These are phyloP conservation scores for Mycena metata DNA, from an alignment of 768 basidiomycete species.

Conservation along the genomic window DNA sequence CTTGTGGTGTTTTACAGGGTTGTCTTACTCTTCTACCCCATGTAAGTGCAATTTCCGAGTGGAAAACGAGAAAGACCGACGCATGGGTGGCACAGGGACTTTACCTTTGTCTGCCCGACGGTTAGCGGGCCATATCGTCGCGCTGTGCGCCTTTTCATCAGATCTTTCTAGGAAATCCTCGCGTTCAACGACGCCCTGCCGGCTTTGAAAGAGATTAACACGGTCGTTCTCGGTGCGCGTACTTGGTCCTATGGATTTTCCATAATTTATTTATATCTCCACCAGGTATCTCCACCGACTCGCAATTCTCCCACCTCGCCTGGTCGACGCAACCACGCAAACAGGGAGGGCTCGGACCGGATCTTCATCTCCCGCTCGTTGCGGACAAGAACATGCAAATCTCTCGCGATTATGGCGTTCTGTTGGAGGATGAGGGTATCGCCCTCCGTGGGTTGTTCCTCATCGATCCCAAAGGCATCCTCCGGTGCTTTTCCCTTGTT, in stretches of 20 bases:
- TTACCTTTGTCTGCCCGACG: slow-evolving; percentile 94
- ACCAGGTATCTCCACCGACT: slow-evolving; percentile 88
- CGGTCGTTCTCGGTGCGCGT: slow-evolving; percentile 78
- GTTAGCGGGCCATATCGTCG: slow-evolving; percentile 41
- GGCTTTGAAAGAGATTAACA: slow-evolving; percentile 79
- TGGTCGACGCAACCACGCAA: slow-evolving; percentile 88
- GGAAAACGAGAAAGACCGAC: background rate
- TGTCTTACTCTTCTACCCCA: slow-evolving; percentile 94
- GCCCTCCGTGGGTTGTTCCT: slow-evolving; percentile 90
- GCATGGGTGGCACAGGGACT: slow-evolving; percentile 67
- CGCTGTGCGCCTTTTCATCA: slow-evolving; percentile 1
- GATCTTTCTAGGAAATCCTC: slow-evolving; percentile 75
- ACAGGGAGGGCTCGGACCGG: slow-evolving; percentile 91
- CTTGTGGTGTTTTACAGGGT: slow-evolving; percentile 67
- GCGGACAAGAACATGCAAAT: slow-evolving; percentile 86
- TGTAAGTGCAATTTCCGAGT: slow-evolving; percentile 62
- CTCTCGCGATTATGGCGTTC: slow-evolving; percentile 87
- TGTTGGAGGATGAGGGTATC: slow-evolving; percentile 90
- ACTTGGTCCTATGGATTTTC: background rate
- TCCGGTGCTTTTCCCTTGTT: slow-evolving; percentile 61
- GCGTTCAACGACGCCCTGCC: slow-evolving; percentile 92
- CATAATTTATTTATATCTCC: slow-evolving; percentile 1
- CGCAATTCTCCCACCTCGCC: slow-evolving; percentile 88
- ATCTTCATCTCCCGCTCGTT: slow-evolving; percentile 86
- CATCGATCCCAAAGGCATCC: slow-evolving; percentile 85